Conservation (phyloP, 805 yeast species). For the Candida nonsorbophila region DNA sequence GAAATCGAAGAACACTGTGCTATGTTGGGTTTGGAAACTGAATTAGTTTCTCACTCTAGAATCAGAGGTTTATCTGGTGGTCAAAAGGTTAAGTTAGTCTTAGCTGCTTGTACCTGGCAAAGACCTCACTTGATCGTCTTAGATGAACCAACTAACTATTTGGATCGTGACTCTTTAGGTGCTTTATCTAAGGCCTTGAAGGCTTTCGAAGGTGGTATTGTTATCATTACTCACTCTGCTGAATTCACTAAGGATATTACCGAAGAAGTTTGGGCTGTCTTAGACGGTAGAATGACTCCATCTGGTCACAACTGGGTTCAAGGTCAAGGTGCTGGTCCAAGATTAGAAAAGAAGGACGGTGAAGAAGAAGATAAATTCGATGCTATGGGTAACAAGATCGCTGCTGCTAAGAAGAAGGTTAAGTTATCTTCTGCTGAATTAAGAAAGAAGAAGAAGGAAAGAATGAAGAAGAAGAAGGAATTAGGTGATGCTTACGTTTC, state of each 20-base stretch:
- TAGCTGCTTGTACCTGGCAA: conserved; percentile 99
- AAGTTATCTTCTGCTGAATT: conserved; percentile 98
- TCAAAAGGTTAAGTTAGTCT: conserved; percentile 98
- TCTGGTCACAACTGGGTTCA: conserved; percentile 99
- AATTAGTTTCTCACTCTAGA: conserved; percentile 99
- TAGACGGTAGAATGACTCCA: conserved; percentile 98
- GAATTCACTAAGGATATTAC: conserved; percentile 99
- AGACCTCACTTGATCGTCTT: conserved; percentile 99
- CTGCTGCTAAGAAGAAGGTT: conserved; percentile 90
- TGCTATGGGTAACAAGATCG: conserved; percentile 99
- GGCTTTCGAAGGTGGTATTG: conserved; percentile 99
- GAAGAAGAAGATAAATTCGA: conserved; percentile 98
- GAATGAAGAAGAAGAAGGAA: conserved; percentile 99
- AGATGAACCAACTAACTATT: conserved; percentile 99
- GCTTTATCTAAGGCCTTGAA: conserved; percentile 98
- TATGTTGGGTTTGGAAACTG: conserved; percentile 97
- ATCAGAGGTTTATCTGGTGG: conserved; percentile 99
- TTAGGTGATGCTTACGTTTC: conserved; percentile 99
- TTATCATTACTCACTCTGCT: conserved; percentile 99
- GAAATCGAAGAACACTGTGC: conserved; percentile 99
- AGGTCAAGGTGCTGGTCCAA: conserved; percentile 99
- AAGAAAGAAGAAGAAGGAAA: conserved; percentile 99
- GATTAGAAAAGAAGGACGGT: conserved; percentile 94
- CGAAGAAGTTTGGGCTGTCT: conserved; percentile 99
- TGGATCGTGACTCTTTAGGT: conserved; percentile 99